Conservation (phyloP, 306 rosid genomes). For the Canavalia gladiata region DNA sequence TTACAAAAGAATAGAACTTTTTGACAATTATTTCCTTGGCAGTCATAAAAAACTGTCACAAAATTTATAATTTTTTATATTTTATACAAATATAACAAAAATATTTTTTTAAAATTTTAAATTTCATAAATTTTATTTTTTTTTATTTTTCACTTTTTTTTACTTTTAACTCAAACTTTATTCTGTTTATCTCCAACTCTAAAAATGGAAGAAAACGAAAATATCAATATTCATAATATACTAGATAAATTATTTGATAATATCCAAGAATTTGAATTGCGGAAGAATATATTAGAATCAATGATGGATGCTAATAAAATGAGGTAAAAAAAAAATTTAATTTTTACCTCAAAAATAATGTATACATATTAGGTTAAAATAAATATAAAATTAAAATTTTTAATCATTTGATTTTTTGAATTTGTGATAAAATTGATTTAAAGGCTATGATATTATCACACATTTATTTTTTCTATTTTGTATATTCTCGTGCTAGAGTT, state of each 20-base stretch:
- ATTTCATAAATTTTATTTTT: no score
- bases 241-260: slow-evolving; percentile 55
- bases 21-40: no score
- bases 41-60: no score
- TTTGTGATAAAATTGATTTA: slow-evolving; percentile 11
- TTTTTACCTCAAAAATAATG: no score
- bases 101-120: no score
- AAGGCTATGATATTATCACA: slow-evolving; percentile 2
- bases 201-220: slow-evolving; percentile 8
- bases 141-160: no score
- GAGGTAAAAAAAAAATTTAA: slow-evolving; percentile 60
- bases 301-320: slow-evolving; percentile 80
- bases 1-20: no score
- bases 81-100: no score
- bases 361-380: no score
- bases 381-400: neutral
- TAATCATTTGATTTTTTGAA: neutral
- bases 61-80: no score
- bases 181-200: no score
- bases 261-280: slow-evolving; percentile 62
- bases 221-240: slow-evolving; percentile 47
- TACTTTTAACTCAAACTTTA: no score
- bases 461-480: slow-evolving; percentile 32
- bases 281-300: slow-evolving; percentile 67
- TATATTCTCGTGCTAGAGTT: slow-evolving; percentile 88